Evolutionary conservation across 176 grass and related monocot species (phyloP).

Genomic region (Musa itinerans): DNA sequence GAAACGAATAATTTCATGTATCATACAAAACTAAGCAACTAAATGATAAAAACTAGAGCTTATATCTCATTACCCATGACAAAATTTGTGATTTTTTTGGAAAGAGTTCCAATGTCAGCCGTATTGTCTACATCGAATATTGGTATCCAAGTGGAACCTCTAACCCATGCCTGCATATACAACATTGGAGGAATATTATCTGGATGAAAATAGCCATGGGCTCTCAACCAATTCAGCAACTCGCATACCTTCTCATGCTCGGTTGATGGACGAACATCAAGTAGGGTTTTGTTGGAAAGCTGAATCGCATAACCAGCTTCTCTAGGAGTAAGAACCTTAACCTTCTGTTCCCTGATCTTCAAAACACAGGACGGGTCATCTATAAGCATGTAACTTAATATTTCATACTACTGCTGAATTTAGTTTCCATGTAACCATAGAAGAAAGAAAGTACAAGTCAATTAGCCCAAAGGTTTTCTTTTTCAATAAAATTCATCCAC

Average conservation of each 20-base stretch:
- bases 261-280: slow-evolving; percentile 84
- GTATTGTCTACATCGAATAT: slow-evolving; percentile 68
- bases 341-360: slow-evolving; percentile 95
- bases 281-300: slow-evolving; percentile 61
- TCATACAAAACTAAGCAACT: background rate
- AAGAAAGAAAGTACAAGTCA: background rate
- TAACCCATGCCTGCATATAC: slow-evolving; percentile 66
- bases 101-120: slow-evolving; percentile 37
- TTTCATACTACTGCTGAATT: background rate
- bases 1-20: background rate
- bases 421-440: background rate
- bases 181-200: background rate
- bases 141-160: slow-evolving; percentile 92
- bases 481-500: too few relatives aligned
- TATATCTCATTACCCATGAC: slow-evolving; percentile 59
- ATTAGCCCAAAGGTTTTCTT: background rate
- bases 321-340: slow-evolving; percentile 80
- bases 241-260: slow-evolving; percentile 65
- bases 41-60: slow-evolving; percentile 2
- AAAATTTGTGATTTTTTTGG: slow-evolving; percentile 80
- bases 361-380: slow-evolving; percentile 10
- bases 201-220: background rate
- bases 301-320: slow-evolving; percentile 95
- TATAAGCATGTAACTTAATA: slow-evolving; percentile 7
- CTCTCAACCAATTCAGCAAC: background rate